Evolutionary conservation across 169 alveolate genomes (phyloP).

Genomic region (Perkinsus olseni): DNA sequence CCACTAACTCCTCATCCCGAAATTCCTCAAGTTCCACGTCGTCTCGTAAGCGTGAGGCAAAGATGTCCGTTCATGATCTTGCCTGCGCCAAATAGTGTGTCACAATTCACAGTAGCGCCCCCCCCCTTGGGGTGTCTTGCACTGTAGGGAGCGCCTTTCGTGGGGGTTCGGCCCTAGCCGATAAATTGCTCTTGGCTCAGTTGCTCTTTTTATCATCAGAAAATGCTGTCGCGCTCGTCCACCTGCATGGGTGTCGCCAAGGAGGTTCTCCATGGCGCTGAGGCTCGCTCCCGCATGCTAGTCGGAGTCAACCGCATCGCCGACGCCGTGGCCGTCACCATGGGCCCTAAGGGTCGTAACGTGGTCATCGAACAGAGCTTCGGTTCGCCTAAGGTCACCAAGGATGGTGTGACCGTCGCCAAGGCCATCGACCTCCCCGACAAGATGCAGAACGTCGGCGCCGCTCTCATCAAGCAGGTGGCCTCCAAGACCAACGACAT

Average conservation of each 20-base stretch:
- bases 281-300: conserved; percentile 22
- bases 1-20: too few species aligned
- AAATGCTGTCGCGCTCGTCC: conserved; percentile 1
- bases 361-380: conserved; percentile 90
- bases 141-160: too few species aligned
- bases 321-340: conserved; percentile 97
- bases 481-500: conserved; percentile 93
- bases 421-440: conserved; percentile 88
- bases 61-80: too few species aligned
- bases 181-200: neutral
- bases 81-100: too few species aligned
- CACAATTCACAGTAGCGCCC: too few species aligned
- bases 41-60: too few species aligned
- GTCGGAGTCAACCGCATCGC: conserved; percentile 70
- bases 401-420: conserved; percentile 99
- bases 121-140: neutral
- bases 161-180: too few species aligned
- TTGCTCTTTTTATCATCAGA: neutral
- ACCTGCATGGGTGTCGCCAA: conserved; percentile 14
- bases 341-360: conserved; percentile 98
- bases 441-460: conserved; percentile 92
- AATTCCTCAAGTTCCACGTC: too few species aligned
- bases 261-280: conserved; percentile 20
- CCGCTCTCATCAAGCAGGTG: conserved; percentile 92
- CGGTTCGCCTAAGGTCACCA: conserved; percentile 94